Base-by-base conservation (phyloP, 129 eudicot species). In the Glebionis coronaria region DNA sequence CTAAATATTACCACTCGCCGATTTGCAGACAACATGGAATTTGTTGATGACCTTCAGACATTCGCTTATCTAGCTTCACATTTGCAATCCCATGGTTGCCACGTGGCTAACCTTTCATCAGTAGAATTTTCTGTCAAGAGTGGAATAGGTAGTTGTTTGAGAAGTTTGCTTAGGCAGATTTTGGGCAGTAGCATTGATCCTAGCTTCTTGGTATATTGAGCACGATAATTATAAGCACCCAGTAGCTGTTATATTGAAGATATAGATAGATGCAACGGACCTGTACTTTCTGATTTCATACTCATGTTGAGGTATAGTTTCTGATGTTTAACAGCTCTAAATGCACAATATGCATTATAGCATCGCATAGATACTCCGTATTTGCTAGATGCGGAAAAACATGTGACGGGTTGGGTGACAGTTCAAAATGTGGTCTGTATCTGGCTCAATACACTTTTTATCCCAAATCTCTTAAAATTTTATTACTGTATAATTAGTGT, bases 171-270 rank as follows among this genome's bases (percentile, higher is more conserved):
- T 51, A 84, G 87, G 67, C 90, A 86, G 63, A 80, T 92, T 71
- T 68, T 86, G 23, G 80, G 21, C 66, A 79, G 76, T 61, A 68
- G 71, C 77, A 46, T 74, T 57, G 98, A 92, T 72, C 67, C 61
- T 92, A 69, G 95, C 98, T 49, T 88, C 95, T 65, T 92, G 98
- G 98, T 92, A 86, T 60, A 60, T 61, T 75, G 96, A 84, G 78
- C 95, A 74, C 61, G 87, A 79, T 31, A 81, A 74, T 38, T 51
- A n/a, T 71, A 77, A 76, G 44, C 70, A 54, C 13, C 96, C 98
- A 40, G 61, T 92, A 29, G 85, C 88, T 68, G 84, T 92, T 54
- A 84, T 72, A 79, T 92, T 59, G 98, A 88, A 56, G 95, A 88
- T 67, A 74, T 79, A 76, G 95, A 92, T 81, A 82, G 95, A 70